Conservation (phyloP, 2,329 filamentous ascomycete genomes). For the Colletotrichum chrysophilum region DNA sequence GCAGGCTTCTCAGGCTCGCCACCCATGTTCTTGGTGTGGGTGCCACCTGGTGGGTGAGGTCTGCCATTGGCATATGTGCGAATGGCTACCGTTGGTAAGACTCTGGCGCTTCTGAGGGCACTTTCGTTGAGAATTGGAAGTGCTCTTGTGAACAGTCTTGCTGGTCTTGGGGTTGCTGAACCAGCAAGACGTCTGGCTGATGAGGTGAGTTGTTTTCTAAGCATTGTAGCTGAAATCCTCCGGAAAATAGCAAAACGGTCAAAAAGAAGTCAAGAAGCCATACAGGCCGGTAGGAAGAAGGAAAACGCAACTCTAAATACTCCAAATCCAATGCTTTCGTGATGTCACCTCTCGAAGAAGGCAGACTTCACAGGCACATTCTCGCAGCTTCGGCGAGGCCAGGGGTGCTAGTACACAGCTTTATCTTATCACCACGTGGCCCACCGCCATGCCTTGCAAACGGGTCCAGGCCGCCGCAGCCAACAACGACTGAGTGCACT, state of each 20-base stretch:
- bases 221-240: constrained; percentile 35
- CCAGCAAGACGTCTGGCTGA: constrained; percentile 43
- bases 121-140: constrained; percentile 3
- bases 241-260: not conserved
- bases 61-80: constrained; percentile 72
- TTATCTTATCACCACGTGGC: constrained; percentile 41
- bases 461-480: not conserved
- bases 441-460: not conserved
- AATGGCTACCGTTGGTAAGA: constrained; percentile 44
- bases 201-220: constrained; percentile 42
- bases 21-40: constrained; percentile 90
- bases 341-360: constrained; percentile 5
- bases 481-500: not conserved
- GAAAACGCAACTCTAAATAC: not conserved
- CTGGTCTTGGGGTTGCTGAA: constrained; percentile 29
- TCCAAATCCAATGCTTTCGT: not conserved
- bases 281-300: not conserved
- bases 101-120: constrained; percentile 10
- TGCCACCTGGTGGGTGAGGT: constrained; percentile 88
- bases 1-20: constrained; percentile 80
- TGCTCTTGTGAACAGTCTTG: constrained; percentile 22
- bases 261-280: not conserved
- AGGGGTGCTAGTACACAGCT: not conserved
- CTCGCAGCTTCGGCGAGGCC: constrained; percentile 42
- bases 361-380: constrained; percentile 34